These are phyloP conservation scores for Wallacemonas sp. DNA, from an alignment of 208 protist genomes.

Conservation along the genomic window DNA sequence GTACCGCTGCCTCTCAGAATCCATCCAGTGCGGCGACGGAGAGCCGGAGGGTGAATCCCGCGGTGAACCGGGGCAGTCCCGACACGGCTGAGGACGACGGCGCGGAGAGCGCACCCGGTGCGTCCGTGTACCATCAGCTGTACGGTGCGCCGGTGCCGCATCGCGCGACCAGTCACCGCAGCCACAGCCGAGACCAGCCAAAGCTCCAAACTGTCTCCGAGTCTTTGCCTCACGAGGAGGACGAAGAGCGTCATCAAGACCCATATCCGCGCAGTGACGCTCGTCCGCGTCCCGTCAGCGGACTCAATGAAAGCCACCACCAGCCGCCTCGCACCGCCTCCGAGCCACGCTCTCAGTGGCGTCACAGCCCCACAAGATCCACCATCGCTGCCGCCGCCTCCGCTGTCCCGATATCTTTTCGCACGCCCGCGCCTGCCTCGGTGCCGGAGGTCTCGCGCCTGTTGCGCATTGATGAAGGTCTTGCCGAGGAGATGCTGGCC, in stretches of 20 bases:
- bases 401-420: neutral
- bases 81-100: neutral
- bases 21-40: too few species aligned
- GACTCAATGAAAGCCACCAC: constrained; percentile 10
- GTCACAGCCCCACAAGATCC: too few species aligned
- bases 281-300: neutral
- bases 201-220: too few species aligned
- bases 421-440: neutral
- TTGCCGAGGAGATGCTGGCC: constrained; percentile 28
- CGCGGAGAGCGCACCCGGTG: neutral
- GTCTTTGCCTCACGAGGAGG: too few species aligned
- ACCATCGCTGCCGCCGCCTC: too few species aligned
- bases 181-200: neutral
- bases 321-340: neutral
- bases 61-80: neutral
- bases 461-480: constrained; percentile 10
- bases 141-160: neutral
- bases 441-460: constrained; percentile 3
- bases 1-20: too few species aligned
- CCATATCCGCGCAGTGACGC: neutral
- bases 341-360: neutral
- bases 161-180: neutral
- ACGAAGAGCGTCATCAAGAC: neutral
- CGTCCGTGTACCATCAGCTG: constrained; percentile 4
- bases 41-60: too few species aligned